These are phyloP conservation scores for Trametes meyenii DNA, from an alignment of 768 basidiomycete species.

Conservation along the genomic window DNA sequence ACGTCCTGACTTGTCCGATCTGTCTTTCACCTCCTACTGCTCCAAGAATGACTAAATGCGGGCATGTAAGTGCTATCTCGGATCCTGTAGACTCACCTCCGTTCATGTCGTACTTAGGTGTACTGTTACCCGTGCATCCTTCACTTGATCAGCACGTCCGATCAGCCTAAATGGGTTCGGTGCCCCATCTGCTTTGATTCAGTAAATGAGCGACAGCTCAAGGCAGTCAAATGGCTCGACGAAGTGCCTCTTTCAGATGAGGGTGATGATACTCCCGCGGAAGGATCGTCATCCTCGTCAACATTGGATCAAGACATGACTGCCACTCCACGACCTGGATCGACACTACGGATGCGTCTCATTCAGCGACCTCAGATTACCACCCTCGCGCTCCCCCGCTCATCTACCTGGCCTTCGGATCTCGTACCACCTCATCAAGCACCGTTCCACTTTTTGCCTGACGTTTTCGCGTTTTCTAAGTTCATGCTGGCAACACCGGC, in stretches of 20 bases:
- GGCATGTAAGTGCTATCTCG: constrained; percentile 72
- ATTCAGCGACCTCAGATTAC: constrained; percentile 94
- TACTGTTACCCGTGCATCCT: constrained; percentile 95
- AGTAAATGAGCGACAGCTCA: constrained; percentile 86
- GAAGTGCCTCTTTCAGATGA: constrained; percentile 42
- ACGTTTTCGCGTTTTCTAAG: constrained; percentile 83
- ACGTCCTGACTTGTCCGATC: constrained; percentile 85
- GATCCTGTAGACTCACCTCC: constrained; percentile 14
- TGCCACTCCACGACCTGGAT: constrained; percentile 52
- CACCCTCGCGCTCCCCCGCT: constrained; percentile 91
- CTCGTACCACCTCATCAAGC: constrained; percentile 89
- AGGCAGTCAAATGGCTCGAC: constrained; percentile 90
- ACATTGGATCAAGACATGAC: constrained; percentile 41
- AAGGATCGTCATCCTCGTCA: constrained; percentile 51
- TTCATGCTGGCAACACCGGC: constrained; percentile 96
- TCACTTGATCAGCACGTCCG: constrained; percentile 83
- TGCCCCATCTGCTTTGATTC: constrained; percentile 98
- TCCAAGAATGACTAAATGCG: constrained; percentile 95
- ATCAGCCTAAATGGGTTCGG: constrained; percentile 82
- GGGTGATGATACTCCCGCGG: constrained; percentile 35
- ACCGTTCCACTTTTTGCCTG: constrained; percentile 95
- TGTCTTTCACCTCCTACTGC: constrained; percentile 90
- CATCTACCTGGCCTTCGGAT: constrained; percentile 92
- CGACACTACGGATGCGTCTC: constrained; percentile 79
- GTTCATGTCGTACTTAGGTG: constrained; percentile 51